Conservation (phyloP, 2,329 filamentous ascomycete genomes). For the Neofusicoccum parvum region DNA sequence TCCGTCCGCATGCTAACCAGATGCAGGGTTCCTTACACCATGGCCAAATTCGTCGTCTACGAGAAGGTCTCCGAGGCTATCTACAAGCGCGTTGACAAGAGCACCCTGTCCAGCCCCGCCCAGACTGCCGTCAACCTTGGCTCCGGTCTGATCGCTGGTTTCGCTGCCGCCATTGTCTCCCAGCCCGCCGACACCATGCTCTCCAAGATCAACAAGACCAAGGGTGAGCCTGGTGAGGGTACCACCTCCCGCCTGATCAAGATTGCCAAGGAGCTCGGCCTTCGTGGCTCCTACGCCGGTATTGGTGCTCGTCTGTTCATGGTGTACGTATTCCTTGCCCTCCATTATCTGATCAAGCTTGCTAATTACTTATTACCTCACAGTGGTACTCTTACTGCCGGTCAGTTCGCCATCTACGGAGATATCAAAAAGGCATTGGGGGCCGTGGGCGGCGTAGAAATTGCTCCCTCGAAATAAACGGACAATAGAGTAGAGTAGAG, state of each 20-base stretch:
- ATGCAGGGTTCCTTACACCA: constrained; percentile 81
- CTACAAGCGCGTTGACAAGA: constrained; percentile 72
- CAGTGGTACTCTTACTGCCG: constrained; percentile 62
- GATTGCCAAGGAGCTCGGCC: constrained; percentile 82
- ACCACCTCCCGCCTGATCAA: constrained; percentile 80
- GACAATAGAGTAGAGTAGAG: not conserved
- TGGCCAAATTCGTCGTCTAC: constrained; percentile 93
- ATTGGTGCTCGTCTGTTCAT: constrained; percentile 79
- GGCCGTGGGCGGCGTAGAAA: constrained; percentile 17
- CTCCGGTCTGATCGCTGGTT: constrained; percentile 82
- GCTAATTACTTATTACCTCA: constrained; percentile 3
- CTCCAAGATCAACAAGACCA: constrained; percentile 94
- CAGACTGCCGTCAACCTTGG: constrained; percentile 84
- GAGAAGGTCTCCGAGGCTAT: constrained; percentile 81
- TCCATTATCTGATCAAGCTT: not conserved
- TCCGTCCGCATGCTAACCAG: constrained; percentile 25
- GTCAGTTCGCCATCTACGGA: constrained; percentile 87
- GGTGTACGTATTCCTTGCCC: constrained; percentile 33
- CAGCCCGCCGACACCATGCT: constrained; percentile 94
- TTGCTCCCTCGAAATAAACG: constrained; percentile 6
- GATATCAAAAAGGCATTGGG: constrained; percentile 63
- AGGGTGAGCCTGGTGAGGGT: constrained; percentile 82
- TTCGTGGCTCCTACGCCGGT: constrained; percentile 77
- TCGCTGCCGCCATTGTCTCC: constrained; percentile 83
- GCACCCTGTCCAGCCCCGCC: constrained; percentile 63